Evolutionary conservation across 345 rosid species (phyloP), one percentile per base, ranked within the genome.

Genomic region (Acer yangbiense): DNA sequence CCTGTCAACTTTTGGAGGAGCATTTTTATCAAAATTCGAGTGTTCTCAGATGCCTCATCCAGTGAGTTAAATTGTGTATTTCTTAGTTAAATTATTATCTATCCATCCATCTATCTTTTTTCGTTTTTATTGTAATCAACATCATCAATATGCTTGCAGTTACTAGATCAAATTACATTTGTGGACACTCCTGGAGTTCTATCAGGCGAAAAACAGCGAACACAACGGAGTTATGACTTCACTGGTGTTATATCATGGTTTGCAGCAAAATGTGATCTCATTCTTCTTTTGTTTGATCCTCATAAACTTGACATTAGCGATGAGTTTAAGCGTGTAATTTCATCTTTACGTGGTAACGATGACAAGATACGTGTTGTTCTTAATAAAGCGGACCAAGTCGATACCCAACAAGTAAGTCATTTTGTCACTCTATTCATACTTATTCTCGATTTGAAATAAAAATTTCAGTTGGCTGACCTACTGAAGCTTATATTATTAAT

Each of bases 1-100:
- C 41, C 79, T 96, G 73, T 88, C 97, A 69, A 90, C 89, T 61
- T 96, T 90, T 83, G 99, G 99, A 76, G 94, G 95, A 73, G 89
- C 99, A 43, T 94, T 96, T 82, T 79, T 88, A 76, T 96, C 93
- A 46, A 92, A 96, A 77, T 94, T 94, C 55, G 91, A 94, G 78
- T 96, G 99, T 66, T 90, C 99, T 65, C 98, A 94, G 79, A 92
- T 94, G 97, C 97, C 97, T 13, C 99, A 96, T 82, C 93, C 95
- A 1, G 97, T 94, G 72, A 91, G 92, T 72, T 18, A 61, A 65
- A 48, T 27, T 54, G 16, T 11, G 76, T 35, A 58, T 17, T 39
- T 13, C 35, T n/a, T 27, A 73, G 29, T 35, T 62, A 17, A 18
- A 27, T 71, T 46, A 57, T 25, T 52, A n/a, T n/a, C 54, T 6